Conservation (phyloP, 257 asterid species). For the Schizonepeta tenuifolia region DNA sequence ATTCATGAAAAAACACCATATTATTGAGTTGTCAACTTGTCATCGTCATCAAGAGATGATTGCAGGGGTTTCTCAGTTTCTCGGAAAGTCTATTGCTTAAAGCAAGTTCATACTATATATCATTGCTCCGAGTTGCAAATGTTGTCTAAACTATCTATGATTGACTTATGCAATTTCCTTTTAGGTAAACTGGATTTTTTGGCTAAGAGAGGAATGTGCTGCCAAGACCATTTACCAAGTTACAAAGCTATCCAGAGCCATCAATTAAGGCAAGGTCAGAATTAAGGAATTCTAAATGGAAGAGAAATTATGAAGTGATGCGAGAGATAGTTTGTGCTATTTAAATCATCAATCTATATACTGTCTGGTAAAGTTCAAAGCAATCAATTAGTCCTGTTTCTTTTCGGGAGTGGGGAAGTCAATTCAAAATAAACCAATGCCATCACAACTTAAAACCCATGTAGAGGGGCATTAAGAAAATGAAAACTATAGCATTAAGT, state of each 20-base stretch:
- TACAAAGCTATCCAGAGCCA: neutral
- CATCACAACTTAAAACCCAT: conserved; percentile 6
- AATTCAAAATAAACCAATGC: neutral
- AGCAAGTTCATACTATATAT: neutral
- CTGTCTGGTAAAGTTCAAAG: neutral
- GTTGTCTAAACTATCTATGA: neutral
- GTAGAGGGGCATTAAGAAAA: conserved; percentile 2
- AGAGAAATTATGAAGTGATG: neutral
- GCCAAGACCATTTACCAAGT: neutral
- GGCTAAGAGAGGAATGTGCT: neutral
- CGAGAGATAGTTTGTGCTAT: neutral
- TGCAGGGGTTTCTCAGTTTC: neutral
- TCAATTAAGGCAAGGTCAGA: neutral
- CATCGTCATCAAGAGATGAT: neutral
- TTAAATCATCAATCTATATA: neutral
- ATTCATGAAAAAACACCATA: neutral
- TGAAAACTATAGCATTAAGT: neutral
- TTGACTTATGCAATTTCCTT: neutral
- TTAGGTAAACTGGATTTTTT: neutral
- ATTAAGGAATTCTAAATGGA: neutral
- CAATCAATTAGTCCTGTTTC: neutral
- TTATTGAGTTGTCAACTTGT: neutral
- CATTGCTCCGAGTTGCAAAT: neutral
- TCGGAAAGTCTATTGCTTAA: neutral
- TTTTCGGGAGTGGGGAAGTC: neutral